Percentiles rank a stretch among this genome's conserved stretches.
Conservation (phyloP, 257 asterid species). For the Plantago major region DNA sequence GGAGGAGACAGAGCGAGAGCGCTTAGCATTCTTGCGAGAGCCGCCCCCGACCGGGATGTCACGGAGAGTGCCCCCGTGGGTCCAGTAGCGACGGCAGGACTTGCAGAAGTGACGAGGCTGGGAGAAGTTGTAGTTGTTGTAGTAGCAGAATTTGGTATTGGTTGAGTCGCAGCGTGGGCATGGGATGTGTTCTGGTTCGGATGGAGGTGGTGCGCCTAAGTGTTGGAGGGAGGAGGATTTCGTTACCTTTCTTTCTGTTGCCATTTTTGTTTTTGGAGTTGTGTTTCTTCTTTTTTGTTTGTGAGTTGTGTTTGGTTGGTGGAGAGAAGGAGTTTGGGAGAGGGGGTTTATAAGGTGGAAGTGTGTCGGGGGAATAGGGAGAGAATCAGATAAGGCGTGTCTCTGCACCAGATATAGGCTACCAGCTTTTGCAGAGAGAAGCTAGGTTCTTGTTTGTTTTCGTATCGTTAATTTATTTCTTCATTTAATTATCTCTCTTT, state of each 20-base stretch:
- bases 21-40: slow-evolving; percentile 79
- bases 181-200: slow-evolving; percentile 83
- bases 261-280: slow-evolving; percentile 31
- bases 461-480: slow-evolving; percentile 1
- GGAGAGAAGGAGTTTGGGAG: neutral
- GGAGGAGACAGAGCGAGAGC: slow-evolving; percentile 44
- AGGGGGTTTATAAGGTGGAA: slow-evolving; percentile 21
- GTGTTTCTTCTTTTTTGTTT: neutral
- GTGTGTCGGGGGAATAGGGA: slow-evolving; percentile 23
- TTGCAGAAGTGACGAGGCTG: slow-evolving; percentile 96
- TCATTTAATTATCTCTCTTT: neutral
- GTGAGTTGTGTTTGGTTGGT: neutral
- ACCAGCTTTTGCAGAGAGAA: slow-evolving; percentile 66
- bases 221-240: too few relatives aligned
- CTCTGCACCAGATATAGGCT: slow-evolving; percentile 33
- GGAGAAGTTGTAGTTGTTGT: slow-evolving; percentile 91
- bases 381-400: slow-evolving; percentile 26
- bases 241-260: slow-evolving; percentile 1
- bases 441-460: slow-evolving; percentile 12
- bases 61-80: slow-evolving; percentile 92
- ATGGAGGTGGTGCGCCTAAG: slow-evolving; percentile 53
- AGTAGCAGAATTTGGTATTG: slow-evolving; percentile 90
- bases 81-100: slow-evolving; percentile 98
- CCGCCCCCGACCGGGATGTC: slow-evolving; percentile 97
- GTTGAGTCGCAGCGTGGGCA: slow-evolving; percentile 97